Evolutionary conservation across 371 early-diverging fungal species (phyloP).

Genomic region (Circinella umbellata): DNA sequence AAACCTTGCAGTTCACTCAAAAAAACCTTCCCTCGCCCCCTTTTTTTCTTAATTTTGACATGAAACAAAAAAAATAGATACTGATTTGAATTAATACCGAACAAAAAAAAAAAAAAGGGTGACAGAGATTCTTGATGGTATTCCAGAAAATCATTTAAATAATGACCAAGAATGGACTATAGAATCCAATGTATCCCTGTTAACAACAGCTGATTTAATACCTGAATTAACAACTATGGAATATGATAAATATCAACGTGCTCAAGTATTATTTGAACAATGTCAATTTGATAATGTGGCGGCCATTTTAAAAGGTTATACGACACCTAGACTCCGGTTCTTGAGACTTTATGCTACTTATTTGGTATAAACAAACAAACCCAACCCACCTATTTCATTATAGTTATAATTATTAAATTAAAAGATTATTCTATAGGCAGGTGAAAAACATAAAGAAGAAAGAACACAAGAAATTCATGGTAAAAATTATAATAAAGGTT

Average conservation of each 20-base stretch:
- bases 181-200: neutral
- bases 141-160: constrained; percentile 32
- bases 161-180: constrained; percentile 16
- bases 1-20: neutral
- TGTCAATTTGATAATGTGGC: constrained; percentile 73
- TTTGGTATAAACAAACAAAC: too few species aligned
- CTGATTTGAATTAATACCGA: too few species aligned
- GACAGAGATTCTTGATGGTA: constrained; percentile 69
- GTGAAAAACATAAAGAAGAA: constrained; percentile 68
- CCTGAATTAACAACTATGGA: constrained; percentile 37
- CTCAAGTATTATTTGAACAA: constrained; percentile 74
- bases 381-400: too few species aligned
- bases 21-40: too few species aligned
- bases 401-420: too few species aligned
- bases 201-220: constrained; percentile 20
- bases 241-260: constrained; percentile 65
- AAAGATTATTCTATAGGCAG: constrained; percentile 57
- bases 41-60: too few species aligned
- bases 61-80: too few species aligned
- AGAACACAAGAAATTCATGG: constrained; percentile 62
- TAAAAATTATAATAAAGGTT: constrained; percentile 8
- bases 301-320: constrained; percentile 51
- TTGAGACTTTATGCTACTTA: constrained; percentile 73
- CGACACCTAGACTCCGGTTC: constrained; percentile 60
- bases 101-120: constrained; percentile 59